Evolutionary conservation across 2,329 filamentous ascomycete genomes (phyloP).

Genomic region (Periglandula ipomoeae): DNA sequence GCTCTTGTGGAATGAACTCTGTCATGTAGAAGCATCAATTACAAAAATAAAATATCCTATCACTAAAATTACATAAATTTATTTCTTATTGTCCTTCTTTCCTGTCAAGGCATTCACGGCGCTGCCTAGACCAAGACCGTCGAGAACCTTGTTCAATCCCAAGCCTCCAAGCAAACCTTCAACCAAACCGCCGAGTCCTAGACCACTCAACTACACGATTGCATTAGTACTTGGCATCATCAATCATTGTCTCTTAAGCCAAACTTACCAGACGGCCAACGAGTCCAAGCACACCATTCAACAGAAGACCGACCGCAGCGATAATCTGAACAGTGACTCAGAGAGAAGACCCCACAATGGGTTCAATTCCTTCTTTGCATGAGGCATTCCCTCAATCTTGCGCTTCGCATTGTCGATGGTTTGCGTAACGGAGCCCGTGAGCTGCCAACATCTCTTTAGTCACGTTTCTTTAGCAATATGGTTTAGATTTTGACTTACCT

Average conservation of each 20-base stretch:
- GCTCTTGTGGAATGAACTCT: too few species aligned
- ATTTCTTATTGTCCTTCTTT: conserved; percentile 30
- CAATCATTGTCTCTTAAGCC: background rate
- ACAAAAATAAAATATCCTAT: too few species aligned
- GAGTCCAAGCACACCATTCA: conserved; percentile 75
- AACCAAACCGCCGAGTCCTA: conserved; percentile 74
- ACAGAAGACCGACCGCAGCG: conserved; percentile 73
- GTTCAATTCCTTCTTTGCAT: conserved; percentile 91
- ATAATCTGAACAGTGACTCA: conserved; percentile 90
- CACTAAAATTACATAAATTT: background rate
- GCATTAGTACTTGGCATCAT: background rate
- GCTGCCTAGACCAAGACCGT: conserved; percentile 57
- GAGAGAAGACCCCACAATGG: conserved; percentile 76
- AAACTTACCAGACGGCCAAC: conserved; percentile 63
- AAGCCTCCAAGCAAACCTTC: conserved; percentile 70
- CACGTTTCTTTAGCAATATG: background rate
- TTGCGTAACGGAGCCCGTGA: conserved; percentile 70
- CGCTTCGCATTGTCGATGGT: conserved; percentile 84
- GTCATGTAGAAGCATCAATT: too few species aligned
- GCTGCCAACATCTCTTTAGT: conserved; percentile 28
- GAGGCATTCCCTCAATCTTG: conserved; percentile 83
- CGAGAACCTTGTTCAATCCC: conserved; percentile 66
- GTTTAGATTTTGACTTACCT: conserved; percentile 30
- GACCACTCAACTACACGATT: conserved; percentile 49
- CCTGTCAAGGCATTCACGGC: conserved; percentile 34